phyloP scores from a whole-genome alignment of 2,329 filamentous ascomycete genomes.

The Parafenestella ontariensis region DNA sequence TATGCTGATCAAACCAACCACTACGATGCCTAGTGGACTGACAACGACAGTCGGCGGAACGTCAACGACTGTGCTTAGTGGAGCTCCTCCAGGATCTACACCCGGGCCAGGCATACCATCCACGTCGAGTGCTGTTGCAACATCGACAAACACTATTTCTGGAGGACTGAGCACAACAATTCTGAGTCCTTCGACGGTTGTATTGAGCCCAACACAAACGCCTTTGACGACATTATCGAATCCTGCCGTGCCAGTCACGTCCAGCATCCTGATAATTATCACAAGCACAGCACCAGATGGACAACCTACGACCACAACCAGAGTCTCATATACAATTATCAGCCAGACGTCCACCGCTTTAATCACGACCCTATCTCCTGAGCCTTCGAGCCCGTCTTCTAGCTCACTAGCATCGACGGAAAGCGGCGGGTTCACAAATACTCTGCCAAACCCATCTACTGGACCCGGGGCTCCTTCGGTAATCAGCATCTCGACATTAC shows the following conservation, averaged over 20 bases:
- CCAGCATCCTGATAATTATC: neutral
- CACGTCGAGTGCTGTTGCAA: neutral
- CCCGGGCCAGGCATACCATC: neutral
- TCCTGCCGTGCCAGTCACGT: neutral
- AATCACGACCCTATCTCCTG: too few relatives aligned
- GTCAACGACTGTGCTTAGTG: neutral
- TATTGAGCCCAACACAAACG: neutral
- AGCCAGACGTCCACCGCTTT: too few relatives aligned
- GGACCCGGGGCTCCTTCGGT: neutral
- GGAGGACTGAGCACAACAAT: too few relatives aligned
- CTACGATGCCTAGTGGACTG: neutral
- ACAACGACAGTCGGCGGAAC: neutral
- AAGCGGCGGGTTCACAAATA: conserved; percentile 11
- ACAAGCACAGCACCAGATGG: conserved; percentile 5
- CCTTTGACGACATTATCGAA: neutral
- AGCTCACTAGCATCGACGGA: neutral
- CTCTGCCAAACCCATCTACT: conserved; percentile 2
- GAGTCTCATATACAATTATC: too few relatives aligned
- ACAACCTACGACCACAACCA: neutral
- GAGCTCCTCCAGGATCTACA: neutral
- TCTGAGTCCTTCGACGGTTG: neutral
- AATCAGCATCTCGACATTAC: neutral
- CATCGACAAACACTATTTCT: neutral
- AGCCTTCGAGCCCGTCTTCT: too few relatives aligned
- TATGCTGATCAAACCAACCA: neutral